Evolutionary conservation across 2,329 filamentous ascomycete species (phyloP).

Genomic region (Celoporthe dispersa): DNA sequence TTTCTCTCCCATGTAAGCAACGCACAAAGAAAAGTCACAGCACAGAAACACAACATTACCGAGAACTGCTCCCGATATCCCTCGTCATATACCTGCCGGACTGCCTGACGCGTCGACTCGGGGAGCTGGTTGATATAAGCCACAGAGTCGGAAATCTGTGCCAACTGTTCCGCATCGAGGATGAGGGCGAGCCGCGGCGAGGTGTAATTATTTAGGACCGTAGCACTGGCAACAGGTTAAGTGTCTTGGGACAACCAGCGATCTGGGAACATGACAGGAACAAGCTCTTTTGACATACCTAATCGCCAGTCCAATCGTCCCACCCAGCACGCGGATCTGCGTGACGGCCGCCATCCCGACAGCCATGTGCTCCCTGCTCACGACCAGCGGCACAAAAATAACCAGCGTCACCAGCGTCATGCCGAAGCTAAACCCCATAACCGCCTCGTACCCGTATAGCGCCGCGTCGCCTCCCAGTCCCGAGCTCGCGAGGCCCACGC

Average conservation of each 20-base stretch:
- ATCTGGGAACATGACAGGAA: background rate
- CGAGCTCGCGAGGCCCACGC: constrained; percentile 40
- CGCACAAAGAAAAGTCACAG: constrained; percentile 31
- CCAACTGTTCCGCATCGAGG: constrained; percentile 29
- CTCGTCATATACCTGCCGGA: constrained; percentile 32
- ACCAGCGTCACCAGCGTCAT: constrained; percentile 39
- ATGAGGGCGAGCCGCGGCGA: constrained; percentile 26
- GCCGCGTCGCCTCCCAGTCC: constrained; percentile 27
- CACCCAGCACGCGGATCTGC: constrained; percentile 42
- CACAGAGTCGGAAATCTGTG: constrained; percentile 32
- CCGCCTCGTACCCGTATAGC: constrained; percentile 41
- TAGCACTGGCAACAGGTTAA: constrained; percentile 26
- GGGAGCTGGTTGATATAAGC: constrained; percentile 32
- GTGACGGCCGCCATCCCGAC: constrained; percentile 43
- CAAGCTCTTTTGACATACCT: background rate
- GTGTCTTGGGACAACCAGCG: constrained; percentile 26
- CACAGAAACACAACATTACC: constrained; percentile 36
- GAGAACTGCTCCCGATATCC: constrained; percentile 33
- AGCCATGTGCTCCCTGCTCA: constrained; percentile 38
- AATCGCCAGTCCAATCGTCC: constrained; percentile 7
- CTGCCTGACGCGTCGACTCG: constrained; percentile 30
- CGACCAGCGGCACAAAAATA: constrained; percentile 39
- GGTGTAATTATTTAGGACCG: constrained; percentile 32
- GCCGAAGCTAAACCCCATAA: constrained; percentile 45
- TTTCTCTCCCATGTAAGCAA: constrained; percentile 33